A percentile compares a stretch with the other conserved stretches of the same genome.
Conservation (phyloP, 1,139 yeast genomes). For the Taphrina sp. region DNA sequence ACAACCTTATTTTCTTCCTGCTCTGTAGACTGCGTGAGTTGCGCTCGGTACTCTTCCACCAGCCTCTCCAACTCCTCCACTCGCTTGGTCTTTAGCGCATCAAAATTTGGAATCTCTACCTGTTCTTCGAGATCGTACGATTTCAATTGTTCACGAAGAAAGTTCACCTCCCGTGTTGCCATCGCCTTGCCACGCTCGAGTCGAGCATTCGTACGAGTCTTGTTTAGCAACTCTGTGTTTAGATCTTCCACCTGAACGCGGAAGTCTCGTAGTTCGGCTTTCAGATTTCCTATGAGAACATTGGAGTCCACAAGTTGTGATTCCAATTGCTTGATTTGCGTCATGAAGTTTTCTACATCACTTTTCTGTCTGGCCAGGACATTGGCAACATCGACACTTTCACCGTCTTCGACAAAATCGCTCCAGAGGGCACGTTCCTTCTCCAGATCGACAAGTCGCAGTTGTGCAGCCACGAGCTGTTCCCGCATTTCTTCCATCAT, state of each 20-base stretch:
- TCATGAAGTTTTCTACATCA: conserved; percentile 43
- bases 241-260: neutral
- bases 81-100: conserved; percentile 41
- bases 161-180: conserved; percentile 61
- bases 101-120: conserved; percentile 38
- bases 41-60: conserved; percentile 59
- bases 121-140: conserved; percentile 46
- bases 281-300: conserved; percentile 41
- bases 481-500: conserved; percentile 51
- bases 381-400: conserved; percentile 41
- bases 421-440: conserved; percentile 49
- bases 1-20: conserved; percentile 44
- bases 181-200: conserved; percentile 57
- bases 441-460: conserved; percentile 54
- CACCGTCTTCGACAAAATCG: conserved; percentile 41
- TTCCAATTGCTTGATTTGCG: conserved; percentile 42
- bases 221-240: neutral
- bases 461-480: conserved; percentile 53
- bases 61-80: conserved; percentile 52
- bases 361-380: conserved; percentile 45
- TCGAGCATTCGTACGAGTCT: conserved; percentile 40
- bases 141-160: conserved; percentile 54
- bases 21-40: conserved; percentile 48
- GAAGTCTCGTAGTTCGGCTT: conserved; percentile 40
- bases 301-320: conserved; percentile 35